Conservation (phyloP, 2,329 filamentous ascomycete genomes). For the Stachybotrys elegans region DNA sequence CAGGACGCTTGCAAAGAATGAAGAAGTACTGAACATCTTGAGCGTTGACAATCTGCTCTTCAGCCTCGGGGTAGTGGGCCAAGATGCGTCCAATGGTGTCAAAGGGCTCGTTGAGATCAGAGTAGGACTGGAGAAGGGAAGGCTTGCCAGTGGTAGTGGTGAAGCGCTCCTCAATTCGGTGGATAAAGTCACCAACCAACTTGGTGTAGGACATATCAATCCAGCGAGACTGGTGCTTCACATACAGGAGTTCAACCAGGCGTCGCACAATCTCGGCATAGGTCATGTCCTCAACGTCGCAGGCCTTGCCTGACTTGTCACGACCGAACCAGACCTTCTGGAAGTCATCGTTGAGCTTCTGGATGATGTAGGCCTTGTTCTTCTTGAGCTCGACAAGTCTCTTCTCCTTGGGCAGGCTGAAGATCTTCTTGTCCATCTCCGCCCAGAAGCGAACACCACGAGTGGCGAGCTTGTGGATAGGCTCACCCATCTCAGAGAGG, state of each 20-base stretch:
- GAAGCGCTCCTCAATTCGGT: constrained; percentile 94
- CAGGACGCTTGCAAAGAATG: constrained; percentile 81
- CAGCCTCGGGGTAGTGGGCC: constrained; percentile 77
- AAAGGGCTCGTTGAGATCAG: constrained; percentile 81
- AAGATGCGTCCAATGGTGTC: constrained; percentile 73
- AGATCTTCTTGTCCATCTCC: constrained; percentile 99
- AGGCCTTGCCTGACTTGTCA: constrained; percentile 72
- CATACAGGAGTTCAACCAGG: constrained; percentile 85
- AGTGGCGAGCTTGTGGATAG: constrained; percentile 97
- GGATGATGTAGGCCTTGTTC: constrained; percentile 85
- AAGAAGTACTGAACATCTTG: constrained; percentile 98
- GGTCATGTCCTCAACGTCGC: constrained; percentile 93
- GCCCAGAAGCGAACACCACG: constrained; percentile 96
- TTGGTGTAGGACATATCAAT: constrained; percentile 79
- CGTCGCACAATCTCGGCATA: constrained; percentile 83
- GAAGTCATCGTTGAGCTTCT: constrained; percentile 93
- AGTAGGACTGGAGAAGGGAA: constrained; percentile 84
- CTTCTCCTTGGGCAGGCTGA: constrained; percentile 92
- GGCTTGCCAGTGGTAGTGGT: constrained; percentile 65
- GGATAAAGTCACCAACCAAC: constrained; percentile 91
- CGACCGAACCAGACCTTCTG: constrained; percentile 96
- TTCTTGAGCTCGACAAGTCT: constrained; percentile 83
- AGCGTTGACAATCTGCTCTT: constrained; percentile 90
- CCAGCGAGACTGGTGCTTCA: constrained; percentile 87
- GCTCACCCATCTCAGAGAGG: constrained; percentile 97